phyloP scores from a whole-genome alignment of 768 basidiomycete species.

The Leucocoprinus birnbaumii region DNA sequence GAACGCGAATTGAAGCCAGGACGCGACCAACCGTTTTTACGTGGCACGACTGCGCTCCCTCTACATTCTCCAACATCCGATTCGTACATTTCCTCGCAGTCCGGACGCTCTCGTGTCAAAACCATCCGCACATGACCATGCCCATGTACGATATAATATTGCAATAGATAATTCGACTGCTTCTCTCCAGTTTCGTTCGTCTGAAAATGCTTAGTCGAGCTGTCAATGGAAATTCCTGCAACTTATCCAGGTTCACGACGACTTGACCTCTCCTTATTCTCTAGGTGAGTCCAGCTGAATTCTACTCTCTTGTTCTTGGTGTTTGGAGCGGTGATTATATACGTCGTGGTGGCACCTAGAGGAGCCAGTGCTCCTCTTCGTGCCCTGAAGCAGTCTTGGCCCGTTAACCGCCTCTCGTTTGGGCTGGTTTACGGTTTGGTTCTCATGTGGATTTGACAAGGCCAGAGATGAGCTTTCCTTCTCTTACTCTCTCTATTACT shows the following conservation, averaged over 20 bases:
- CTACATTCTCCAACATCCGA: background rate
- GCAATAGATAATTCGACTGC: conserved; percentile 12
- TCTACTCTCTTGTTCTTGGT: conserved; percentile 2
- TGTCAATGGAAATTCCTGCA: too few relatives aligned
- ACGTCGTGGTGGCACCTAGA: conserved; percentile 61
- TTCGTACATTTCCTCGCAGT: background rate
- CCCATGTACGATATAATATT: conserved; percentile 13
- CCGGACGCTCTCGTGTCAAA: conserved; percentile 1
- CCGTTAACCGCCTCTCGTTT: conserved; percentile 42
- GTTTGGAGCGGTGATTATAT: conserved; percentile 51
- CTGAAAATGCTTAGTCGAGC: too few relatives aligned
- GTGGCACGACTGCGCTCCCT: background rate
- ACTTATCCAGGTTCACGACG: too few relatives aligned
- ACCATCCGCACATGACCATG: conserved; percentile 5
- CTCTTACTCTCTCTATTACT: background rate
- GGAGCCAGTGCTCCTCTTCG: conserved; percentile 14
- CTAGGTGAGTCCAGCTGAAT: conserved; percentile 25
- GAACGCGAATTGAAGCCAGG: background rate
- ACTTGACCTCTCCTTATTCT: background rate
- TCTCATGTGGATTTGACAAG: conserved; percentile 67
- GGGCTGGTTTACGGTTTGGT: conserved; percentile 45
- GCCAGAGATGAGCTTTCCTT: conserved; percentile 81
- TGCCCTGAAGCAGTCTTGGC: conserved; percentile 25
- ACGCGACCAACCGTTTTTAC: conserved; percentile 22
- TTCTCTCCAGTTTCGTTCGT: too few relatives aligned